Percentiles rank a stretch among this genome's conserved stretches.
phyloP scores from a whole-genome alignment of 768 basidiomycete genomes.

The Roridomyces roridus region DNA sequence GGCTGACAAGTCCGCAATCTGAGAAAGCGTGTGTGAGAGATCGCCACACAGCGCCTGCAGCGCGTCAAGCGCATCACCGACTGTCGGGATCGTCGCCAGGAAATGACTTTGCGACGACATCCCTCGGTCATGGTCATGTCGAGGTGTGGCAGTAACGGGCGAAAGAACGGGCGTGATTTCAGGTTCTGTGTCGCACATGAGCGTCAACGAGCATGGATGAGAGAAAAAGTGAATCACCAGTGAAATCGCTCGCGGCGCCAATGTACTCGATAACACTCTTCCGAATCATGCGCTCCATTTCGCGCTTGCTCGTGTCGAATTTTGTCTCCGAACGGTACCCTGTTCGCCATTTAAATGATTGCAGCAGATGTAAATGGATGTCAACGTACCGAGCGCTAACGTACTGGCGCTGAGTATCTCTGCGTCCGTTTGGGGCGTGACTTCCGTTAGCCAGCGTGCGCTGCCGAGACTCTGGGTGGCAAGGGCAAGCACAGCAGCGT shows the following conservation, averaged over 20 bases:
- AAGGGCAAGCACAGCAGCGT: slow-evolving; percentile 77
- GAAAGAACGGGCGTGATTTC: slow-evolving; percentile 77
- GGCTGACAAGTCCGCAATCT: slow-evolving; percentile 69
- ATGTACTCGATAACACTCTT: slow-evolving; percentile 72
- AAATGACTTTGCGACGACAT: slow-evolving; percentile 38
- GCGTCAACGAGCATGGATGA: not conserved
- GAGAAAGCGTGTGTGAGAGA: slow-evolving; percentile 64
- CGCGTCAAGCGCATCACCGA: slow-evolving; percentile 76
- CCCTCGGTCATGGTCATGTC: slow-evolving; percentile 62
- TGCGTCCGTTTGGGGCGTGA: slow-evolving; percentile 69
- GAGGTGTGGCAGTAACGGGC: slow-evolving; percentile 63
- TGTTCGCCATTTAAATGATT: slow-evolving; percentile 26
- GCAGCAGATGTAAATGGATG: not conserved
- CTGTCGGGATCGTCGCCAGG: slow-evolving; percentile 75
- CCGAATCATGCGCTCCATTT: slow-evolving; percentile 62
- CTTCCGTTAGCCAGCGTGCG: slow-evolving; percentile 59
- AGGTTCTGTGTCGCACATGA: slow-evolving; percentile 56
- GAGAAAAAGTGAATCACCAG: slow-evolving; percentile 44
- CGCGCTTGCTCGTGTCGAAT: slow-evolving; percentile 63
- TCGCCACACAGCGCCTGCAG: slow-evolving; percentile 67
- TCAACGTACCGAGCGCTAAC: slow-evolving; percentile 57
- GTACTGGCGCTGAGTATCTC: slow-evolving; percentile 64
- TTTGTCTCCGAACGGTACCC: slow-evolving; percentile 60
- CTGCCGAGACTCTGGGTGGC: slow-evolving; percentile 73
- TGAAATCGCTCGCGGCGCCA: slow-evolving; percentile 75